Percentiles rank a stretch among this genome's conserved stretches.
phyloP scores from a whole-genome alignment of 179 eudicot genomes.

The Beta lomatogona region DNA sequence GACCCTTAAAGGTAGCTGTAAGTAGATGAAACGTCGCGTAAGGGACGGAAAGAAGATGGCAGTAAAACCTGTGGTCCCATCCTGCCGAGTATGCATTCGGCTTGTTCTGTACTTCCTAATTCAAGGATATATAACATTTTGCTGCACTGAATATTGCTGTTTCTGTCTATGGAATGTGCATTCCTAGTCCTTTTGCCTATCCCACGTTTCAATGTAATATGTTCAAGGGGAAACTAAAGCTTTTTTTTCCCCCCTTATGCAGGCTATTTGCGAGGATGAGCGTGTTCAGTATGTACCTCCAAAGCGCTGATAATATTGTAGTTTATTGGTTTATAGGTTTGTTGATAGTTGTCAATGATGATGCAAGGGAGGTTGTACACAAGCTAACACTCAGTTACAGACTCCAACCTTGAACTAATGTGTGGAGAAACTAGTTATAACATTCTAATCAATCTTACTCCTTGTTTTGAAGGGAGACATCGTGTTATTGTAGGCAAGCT shows the following conservation, averaged over 20 bases:
- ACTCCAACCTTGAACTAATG: not conserved
- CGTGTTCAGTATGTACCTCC: conserved; percentile 69
- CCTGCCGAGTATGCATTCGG: not conserved
- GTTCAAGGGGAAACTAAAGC: not conserved
- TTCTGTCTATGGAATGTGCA: not conserved
- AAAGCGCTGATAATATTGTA: conserved; percentile 47
- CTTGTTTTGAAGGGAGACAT: not conserved
- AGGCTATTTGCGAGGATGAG: conserved; percentile 71
- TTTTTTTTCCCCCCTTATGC: conserved; percentile 21
- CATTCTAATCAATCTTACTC: not conserved
- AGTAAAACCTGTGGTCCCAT: not conserved
- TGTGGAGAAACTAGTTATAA: not conserved
- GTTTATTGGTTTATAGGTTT: not conserved
- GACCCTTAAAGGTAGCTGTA: no score
- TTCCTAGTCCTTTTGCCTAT: not conserved
- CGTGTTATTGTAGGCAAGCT: not conserved
- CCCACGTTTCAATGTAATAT: not conserved
- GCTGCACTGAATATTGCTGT: not conserved
- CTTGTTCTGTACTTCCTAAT: not conserved
- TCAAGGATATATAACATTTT: not conserved
- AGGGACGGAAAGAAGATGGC: no score
- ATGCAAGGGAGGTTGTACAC: not conserved
- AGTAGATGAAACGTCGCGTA: no score
- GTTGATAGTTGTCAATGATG: conserved; percentile 13
- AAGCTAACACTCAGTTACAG: conserved; percentile 1